Base-by-base conservation (phyloP, 1,284 basidiomycete species). In the Ganoderma multipileum region DNA sequence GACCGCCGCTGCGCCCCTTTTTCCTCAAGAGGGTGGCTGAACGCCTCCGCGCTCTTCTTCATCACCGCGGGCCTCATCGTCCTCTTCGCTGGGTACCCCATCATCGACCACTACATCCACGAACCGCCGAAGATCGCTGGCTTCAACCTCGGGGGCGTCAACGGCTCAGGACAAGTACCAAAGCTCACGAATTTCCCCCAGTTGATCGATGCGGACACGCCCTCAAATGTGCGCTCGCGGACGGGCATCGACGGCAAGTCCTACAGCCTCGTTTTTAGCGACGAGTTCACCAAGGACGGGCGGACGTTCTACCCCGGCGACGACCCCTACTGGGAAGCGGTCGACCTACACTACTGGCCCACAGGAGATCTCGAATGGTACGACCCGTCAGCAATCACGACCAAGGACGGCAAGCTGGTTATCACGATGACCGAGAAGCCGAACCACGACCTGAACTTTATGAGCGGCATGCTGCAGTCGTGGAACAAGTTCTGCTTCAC, bases 401-500 rank as follows among this genome's bases (percentile, higher is more conserved):
- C 92, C 0, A 58, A 84, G 73, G 81, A 89, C 66, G 96, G 96
- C 1, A 88, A 89, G 68, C 83, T 97, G 18, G 88, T 92, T 5
- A 91, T 97, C 72, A 95, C 93, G 14, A 85, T 93, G 76, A 81
- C 85, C 16, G 85, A 92, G 77, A 81, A 85, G 66, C 79, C 78
- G 23, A 89, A 83, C 61, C 91, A 96, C 74, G 85, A 92, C 70
- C 80, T 96, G 60, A 92, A 94, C 77, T 96, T 93, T 76, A 84
- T 87, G 74, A 95, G 93, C 70, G 94, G 90, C 39, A 94, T 94
- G 93, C 69, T 95, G 36, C 86, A 87, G 68, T 84, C 88, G 6
- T 97, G 96, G 96, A 97, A 97, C 81, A 94, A 96, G 79, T 82
- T 98, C 70, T 98, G 97, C 82, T 98, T 97, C 80, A 97, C 92